phyloP scores from a whole-genome alignment of 176 grass and related monocot species.

The Carex pumila region DNA sequence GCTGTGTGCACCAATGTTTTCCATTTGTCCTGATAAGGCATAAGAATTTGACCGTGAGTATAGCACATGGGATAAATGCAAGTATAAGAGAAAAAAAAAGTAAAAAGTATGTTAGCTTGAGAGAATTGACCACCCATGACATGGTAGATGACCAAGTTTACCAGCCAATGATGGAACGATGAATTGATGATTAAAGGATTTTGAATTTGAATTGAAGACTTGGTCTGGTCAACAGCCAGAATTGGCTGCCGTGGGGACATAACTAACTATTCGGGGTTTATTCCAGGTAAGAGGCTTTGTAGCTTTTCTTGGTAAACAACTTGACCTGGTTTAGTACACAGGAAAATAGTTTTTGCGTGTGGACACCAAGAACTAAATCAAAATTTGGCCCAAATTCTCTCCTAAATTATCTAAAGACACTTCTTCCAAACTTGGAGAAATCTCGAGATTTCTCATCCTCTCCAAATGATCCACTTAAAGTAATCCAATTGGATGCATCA shows the following conservation, averaged over 20 bases:
- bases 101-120: neutral
- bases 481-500: too few relatives aligned
- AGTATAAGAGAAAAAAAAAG: neutral
- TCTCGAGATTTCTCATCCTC: too few relatives aligned
- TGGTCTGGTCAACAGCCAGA: neutral
- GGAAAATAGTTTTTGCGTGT: neutral
- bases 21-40: constrained; percentile 82
- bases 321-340: neutral
- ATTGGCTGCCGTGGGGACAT: constrained; percentile 6
- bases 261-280: neutral
- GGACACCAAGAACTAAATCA: neutral
- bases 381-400: neutral
- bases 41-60: constrained; percentile 47
- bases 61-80: constrained; percentile 26
- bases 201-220: constrained; percentile 1
- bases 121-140: constrained; percentile 31
- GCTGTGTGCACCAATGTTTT: constrained; percentile 98
- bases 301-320: constrained; percentile 17
- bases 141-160: neutral
- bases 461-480: too few relatives aligned
- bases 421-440: too few relatives aligned
- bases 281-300: constrained; percentile 5
- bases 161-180: neutral
- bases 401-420: neutral
- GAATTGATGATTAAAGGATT: constrained; percentile 4